Conservation (phyloP, 352 stramenopile genomes). For the Phytophthora capsici region DNA sequence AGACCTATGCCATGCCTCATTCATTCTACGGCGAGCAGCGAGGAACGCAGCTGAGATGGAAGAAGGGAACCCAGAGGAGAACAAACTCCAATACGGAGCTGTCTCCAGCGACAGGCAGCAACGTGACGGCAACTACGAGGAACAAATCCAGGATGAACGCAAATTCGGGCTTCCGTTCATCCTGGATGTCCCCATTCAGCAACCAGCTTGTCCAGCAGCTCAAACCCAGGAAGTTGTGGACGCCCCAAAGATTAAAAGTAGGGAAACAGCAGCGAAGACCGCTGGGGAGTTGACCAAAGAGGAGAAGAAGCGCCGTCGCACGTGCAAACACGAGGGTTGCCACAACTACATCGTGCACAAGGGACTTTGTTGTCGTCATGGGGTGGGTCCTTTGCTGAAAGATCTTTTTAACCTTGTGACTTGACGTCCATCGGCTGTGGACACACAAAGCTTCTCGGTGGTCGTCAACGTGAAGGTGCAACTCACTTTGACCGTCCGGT, state of each 20-base stretch:
- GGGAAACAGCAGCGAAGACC: neutral
- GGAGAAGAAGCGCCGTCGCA: constrained; percentile 47
- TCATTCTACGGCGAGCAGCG: too few species aligned
- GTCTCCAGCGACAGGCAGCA: too few species aligned
- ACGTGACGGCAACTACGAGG: too few species aligned
- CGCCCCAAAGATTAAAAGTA: neutral
- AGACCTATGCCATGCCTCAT: too few species aligned
- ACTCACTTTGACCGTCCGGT: neutral
- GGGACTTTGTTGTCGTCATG: constrained; percentile 53
- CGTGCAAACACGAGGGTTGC: constrained; percentile 48
- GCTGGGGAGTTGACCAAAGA: constrained; percentile 25
- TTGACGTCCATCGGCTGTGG: neutral
- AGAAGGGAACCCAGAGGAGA: too few species aligned
- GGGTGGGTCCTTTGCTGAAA: constrained; percentile 17
- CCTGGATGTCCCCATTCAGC: constrained; percentile 20
- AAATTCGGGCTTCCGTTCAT: constrained; percentile 38
- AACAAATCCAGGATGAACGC: constrained; percentile 4
- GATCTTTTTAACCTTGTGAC: neutral
- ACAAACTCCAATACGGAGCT: too few species aligned
- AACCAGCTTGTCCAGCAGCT: constrained; percentile 2
- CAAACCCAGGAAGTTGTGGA: constrained; percentile 4
- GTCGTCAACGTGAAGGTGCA: neutral
- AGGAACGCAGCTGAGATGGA: too few species aligned
- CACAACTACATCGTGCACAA: constrained; percentile 57
- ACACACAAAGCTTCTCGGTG: neutral